Percentiles rank a stretch among this genome's conserved stretches.
Evolutionary conservation across 495 filamentous ascomycete genomes (phyloP).

Genomic region (Aspergillus taichungensis): DNA sequence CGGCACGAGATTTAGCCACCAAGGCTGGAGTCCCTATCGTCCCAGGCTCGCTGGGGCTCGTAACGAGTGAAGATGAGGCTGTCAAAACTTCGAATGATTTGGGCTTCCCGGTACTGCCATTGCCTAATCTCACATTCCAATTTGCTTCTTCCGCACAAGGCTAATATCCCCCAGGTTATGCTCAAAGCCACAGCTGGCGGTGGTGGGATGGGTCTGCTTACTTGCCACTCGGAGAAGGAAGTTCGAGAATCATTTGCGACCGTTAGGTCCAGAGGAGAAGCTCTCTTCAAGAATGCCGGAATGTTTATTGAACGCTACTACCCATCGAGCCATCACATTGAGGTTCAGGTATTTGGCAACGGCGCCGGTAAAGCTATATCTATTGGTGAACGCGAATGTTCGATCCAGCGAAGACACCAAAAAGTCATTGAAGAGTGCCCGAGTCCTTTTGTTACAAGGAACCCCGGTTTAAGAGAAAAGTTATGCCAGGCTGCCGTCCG

Average conservation of each 20-base stretch:
- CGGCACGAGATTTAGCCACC: slow-evolving; percentile 40
- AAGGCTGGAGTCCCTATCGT: slow-evolving; percentile 46
- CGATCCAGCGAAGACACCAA: slow-evolving; percentile 42
- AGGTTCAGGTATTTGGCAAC: slow-evolving; percentile 41
- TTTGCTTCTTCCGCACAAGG: neutral
- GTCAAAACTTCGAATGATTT: slow-evolving; percentile 30
- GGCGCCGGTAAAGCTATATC: slow-evolving; percentile 30
- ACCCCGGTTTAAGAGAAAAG: slow-evolving; percentile 35
- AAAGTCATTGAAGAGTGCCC: slow-evolving; percentile 50
- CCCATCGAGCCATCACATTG: slow-evolving; percentile 35
- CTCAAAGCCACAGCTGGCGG: slow-evolving; percentile 51
- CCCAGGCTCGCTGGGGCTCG: slow-evolving; percentile 41
- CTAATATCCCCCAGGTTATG: slow-evolving; percentile 30
- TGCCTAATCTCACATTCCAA: neutral
- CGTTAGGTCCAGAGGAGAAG: slow-evolving; percentile 29
- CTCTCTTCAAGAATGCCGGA: slow-evolving; percentile 37
- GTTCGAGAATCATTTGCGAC: slow-evolving; percentile 28
- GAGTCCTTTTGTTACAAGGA: slow-evolving; percentile 39
- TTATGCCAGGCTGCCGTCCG: slow-evolving; percentile 43
- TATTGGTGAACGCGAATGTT: slow-evolving; percentile 39
- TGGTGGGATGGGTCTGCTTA: slow-evolving; percentile 48
- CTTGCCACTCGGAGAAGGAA: slow-evolving; percentile 26
- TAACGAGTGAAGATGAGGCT: slow-evolving; percentile 38
- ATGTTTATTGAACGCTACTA: slow-evolving; percentile 40
- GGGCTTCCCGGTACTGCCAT: slow-evolving; percentile 36